These are phyloP conservation scores for Diaporthe sp. DNA, from an alignment of 2,329 filamentous ascomycete genomes.

Conservation along the genomic window DNA sequence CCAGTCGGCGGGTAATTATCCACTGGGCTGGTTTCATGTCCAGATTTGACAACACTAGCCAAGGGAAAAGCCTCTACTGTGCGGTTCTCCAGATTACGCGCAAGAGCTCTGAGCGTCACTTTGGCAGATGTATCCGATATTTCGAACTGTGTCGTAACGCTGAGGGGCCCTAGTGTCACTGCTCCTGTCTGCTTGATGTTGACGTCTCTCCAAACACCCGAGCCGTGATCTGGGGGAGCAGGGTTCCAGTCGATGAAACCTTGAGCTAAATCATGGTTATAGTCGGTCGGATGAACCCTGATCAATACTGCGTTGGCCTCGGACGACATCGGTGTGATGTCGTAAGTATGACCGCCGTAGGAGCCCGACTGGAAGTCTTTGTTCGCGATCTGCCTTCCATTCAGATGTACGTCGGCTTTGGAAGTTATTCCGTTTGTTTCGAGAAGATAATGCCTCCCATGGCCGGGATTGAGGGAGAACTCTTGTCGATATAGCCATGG, in stretches of 20 bases:
- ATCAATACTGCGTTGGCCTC: slow-evolving; percentile 66
- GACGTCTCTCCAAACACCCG: slow-evolving; percentile 73
- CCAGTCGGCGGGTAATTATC: background rate
- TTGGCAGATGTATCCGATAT: background rate
- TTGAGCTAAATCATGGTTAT: slow-evolving; percentile 69
- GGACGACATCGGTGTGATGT: slow-evolving; percentile 61
- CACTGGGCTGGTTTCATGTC: background rate
- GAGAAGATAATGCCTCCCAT: slow-evolving; percentile 63
- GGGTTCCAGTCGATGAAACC: slow-evolving; percentile 76
- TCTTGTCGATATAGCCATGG: slow-evolving; percentile 71
- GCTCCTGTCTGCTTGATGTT: slow-evolving; percentile 67
- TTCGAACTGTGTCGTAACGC: slow-evolving; percentile 59
- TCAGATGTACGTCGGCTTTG: slow-evolving; percentile 71
- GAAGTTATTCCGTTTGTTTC: slow-evolving; percentile 72
- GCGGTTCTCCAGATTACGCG: slow-evolving; percentile 56
- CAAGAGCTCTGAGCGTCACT: slow-evolving; percentile 53
- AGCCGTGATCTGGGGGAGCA: slow-evolving; percentile 72
- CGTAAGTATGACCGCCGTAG: slow-evolving; percentile 68
- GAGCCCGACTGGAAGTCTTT: slow-evolving; percentile 66
- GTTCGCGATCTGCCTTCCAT: slow-evolving; percentile 65
- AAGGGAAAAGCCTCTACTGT: slow-evolving; percentile 53
- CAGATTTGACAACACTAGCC: background rate
- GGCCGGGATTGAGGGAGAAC: slow-evolving; percentile 54
- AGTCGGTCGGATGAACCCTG: slow-evolving; percentile 69
- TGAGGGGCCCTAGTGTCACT: slow-evolving; percentile 59